Evolutionary conservation across 495 filamentous ascomycete genomes (phyloP).

Genomic region (Talaromyces wortmannii): DNA sequence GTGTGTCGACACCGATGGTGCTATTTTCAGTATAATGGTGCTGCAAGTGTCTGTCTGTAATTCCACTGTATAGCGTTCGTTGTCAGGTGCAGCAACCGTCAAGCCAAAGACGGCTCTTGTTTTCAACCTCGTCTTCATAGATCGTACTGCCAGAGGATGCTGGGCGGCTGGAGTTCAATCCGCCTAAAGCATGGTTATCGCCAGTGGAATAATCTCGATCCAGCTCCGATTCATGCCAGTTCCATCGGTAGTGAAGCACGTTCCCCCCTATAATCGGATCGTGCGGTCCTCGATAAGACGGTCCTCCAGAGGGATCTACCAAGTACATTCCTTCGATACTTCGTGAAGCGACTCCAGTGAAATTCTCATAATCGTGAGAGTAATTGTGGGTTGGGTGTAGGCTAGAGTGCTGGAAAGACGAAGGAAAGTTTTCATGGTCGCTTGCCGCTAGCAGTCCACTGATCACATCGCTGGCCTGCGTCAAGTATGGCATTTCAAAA

Average conservation of each 20-base stretch:
- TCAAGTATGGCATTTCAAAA: background rate
- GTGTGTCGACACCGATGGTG: background rate
- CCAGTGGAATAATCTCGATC: background rate
- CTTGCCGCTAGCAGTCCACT: background rate
- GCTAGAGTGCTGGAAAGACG: background rate
- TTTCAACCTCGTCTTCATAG: constrained; percentile 20
- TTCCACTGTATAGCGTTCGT: background rate
- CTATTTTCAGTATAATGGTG: too few species aligned
- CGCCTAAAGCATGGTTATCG: background rate
- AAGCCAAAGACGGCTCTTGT: constrained; percentile 27
- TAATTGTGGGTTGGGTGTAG: background rate
- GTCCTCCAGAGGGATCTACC: background rate
- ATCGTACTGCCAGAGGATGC: constrained; percentile 26
- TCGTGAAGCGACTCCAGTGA: background rate
- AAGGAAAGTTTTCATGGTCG: background rate
- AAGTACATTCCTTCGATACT: constrained; percentile 4
- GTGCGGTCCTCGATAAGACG: background rate
- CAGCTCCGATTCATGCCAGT: background rate
- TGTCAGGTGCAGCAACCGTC: constrained; percentile 5
- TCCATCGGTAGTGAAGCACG: constrained; percentile 5
- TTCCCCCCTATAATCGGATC: constrained; percentile 1
- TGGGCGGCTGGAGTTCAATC: constrained; percentile 1
- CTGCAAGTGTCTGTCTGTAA: too few species aligned
- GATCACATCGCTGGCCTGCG: background rate
- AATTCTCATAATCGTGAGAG: background rate